Evolutionary conservation across 768 basidiomycete genomes (phyloP), one percentile per base, ranked within the genome.

Genomic region (Omphalotus guepiniiformis): DNA sequence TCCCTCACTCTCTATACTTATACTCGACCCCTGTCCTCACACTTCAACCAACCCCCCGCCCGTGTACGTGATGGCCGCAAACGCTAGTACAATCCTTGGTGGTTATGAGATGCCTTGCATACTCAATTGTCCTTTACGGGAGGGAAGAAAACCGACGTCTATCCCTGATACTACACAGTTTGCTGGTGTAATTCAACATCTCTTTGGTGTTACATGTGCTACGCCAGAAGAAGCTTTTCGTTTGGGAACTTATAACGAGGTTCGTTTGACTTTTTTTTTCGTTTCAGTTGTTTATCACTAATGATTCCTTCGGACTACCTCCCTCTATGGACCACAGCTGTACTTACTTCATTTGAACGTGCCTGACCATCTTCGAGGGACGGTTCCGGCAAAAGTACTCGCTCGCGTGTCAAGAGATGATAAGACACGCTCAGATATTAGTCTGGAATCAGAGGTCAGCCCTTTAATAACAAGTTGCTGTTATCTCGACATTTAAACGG

Each of bases 101-200:
- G n/a, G n/a, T n/a, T n/a, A n/a, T 15, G 45, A 28, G 22, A 42
- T 59, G 28, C 55, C 58, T n/a, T 41, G 42, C 15, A 44, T 59
- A 21, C 34, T 59, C 9, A 36, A 55, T 18, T 36, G 48, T 21
- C 58, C 58, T 8, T 42, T 48, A 1, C 43, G 46, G 23, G 36
- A 35, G 32, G 58, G 58, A 41, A 46, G 58, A 26, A 59, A 59
- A 35, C 52, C 58, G 0, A 37, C 56, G 39, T 54, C 53, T 2
- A 56, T 59, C 47, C 58, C 58, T 9, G 58, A 59, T 42, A 56
- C 51, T 16, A 59, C 58, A 2, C 58, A 59, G 36, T 59, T 59
- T 45, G 42, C 53, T 25, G 43, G 23, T 16, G 43, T 59, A 36
- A 59, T 55, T 3, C 53, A 47, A 12, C 26, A 13, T 15, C 42